Evolutionary conservation across 352 stramenopile species (phyloP).

Genomic region (Aphanomyces euteiches): DNA sequence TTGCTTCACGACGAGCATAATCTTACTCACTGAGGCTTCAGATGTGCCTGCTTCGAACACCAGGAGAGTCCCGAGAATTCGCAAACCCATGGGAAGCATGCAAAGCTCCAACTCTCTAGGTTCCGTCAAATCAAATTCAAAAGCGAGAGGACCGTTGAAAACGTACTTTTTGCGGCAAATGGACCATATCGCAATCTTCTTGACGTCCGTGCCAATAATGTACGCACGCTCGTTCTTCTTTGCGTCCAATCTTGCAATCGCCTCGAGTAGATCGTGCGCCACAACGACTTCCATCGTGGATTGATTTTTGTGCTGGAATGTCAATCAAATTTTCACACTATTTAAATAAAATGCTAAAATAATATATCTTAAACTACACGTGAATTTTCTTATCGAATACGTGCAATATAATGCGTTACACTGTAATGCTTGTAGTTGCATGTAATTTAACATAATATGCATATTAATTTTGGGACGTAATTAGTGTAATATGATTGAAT

Average conservation of each 20-base stretch:
- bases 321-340: no score
- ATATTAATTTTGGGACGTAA: no score
- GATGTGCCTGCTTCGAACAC: not conserved
- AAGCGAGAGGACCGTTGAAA: not conserved
- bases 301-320: not conserved
- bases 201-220: not conserved
- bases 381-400: no score
- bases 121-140: not conserved
- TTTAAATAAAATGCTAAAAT: no score
- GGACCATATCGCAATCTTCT: conserved; percentile 4
- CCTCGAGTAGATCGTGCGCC: not conserved
- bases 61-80: conserved; percentile 5
- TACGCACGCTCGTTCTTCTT: not conserved
- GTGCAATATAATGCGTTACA: no score
- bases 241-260: not conserved
- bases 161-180: not conserved
- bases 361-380: no score
- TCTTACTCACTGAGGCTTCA: not conserved
- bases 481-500: no score
- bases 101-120: not conserved
- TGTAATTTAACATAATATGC: no score
- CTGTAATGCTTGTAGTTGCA: no score
- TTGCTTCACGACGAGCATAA: no score
- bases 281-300: not conserved
- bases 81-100: not conserved